These are phyloP conservation scores for Hygrophorus pudorinus DNA, from an alignment of 768 basidiomycete genomes.

Conservation along the genomic window DNA sequence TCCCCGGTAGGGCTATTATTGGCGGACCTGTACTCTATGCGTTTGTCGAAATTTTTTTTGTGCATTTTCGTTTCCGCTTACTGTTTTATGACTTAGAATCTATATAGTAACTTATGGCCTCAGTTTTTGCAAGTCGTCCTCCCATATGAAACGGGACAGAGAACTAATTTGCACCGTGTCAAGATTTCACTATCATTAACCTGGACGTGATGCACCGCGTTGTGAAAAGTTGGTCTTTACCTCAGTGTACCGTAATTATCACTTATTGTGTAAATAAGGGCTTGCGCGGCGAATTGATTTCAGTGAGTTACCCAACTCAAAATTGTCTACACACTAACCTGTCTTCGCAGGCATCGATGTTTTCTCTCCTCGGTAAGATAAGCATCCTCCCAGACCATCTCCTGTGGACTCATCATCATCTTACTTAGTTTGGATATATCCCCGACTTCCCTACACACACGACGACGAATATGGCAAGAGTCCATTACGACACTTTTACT, in stretches of 20 bases:
- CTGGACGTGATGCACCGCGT: slow-evolving; percentile 36
- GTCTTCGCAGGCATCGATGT: slow-evolving; percentile 55
- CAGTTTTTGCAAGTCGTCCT: slow-evolving; percentile 39
- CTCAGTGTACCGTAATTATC: neutral
- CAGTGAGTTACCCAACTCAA: slow-evolving; percentile 33
- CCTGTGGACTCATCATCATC: neutral
- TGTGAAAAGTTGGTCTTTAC: slow-evolving; percentile 46
- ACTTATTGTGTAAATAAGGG: slow-evolving; percentile 24
- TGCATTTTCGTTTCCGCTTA: slow-evolving; percentile 1
- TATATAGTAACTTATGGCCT: slow-evolving; percentile 57
- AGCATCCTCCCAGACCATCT: neutral
- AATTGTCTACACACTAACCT: neutral
- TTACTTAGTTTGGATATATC: slow-evolving; percentile 45
- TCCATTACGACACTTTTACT: slow-evolving; percentile 57
- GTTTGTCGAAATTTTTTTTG: slow-evolving; percentile 33
- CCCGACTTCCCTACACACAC: slow-evolving; percentile 45
- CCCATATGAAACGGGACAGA: neutral
- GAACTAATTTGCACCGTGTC: slow-evolving; percentile 7
- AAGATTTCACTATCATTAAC: slow-evolving; percentile 60
- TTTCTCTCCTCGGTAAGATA: slow-evolving; percentile 59
- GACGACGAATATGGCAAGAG: slow-evolving; percentile 75
- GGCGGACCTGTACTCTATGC: slow-evolving; percentile 55
- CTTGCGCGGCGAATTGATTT: slow-evolving; percentile 61
- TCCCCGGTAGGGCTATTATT: slow-evolving; percentile 45
- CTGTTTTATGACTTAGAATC: slow-evolving; percentile 20